Evolutionary conservation across 2,329 filamentous ascomycete species (phyloP), one percentile per base, ranked within the genome.

Genomic region (Sphaerulina populicola): DNA sequence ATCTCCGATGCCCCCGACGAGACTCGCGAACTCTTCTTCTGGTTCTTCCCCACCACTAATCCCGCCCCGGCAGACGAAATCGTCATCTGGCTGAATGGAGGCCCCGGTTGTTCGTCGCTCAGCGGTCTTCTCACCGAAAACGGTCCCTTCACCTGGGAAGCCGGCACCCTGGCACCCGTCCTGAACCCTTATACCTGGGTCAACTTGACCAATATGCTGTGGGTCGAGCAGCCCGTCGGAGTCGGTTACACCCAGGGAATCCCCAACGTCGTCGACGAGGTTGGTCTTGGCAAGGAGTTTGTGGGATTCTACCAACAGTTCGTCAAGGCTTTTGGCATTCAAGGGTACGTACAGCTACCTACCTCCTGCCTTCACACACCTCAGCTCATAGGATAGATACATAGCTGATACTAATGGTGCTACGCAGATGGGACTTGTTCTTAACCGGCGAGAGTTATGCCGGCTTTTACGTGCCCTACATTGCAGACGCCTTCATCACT

Each of bases 191-290:
- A 55, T 36, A 49, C 44, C 18, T 55, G 52, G 52, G 36, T 44
- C 4, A 83, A 84, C 47, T 68, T 91, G 33, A 86, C 85, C 50
- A 88, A 89, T 66, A 78, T 90, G 60, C 71, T 93, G 41, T 93
- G 82, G 79, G 75, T 77, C 11, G 75, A 74, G 49, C 74, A 77
- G 55, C 75, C 75, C 2, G 68, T 77, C 6, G 73, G 73, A 31
- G 70, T 72, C 15, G 73, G 73, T 5, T 75, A 70, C 55, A 65
- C 66, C 0, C 68, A 72, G 55, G 73, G 52, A 1, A 66, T 63
- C 52, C 42, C 54, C 3, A 50, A 57, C 31, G 50, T 54, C 33
- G 72, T 60, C 2, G 65, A 66, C 45, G 69, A 75, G 56, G 63
- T 68, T n/a, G 69, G 73, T 11, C 63, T 70, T 11, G 69, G 65